phyloP scores from a whole-genome alignment of 129 eudicot genomes.

The Calendula officinalis region DNA sequence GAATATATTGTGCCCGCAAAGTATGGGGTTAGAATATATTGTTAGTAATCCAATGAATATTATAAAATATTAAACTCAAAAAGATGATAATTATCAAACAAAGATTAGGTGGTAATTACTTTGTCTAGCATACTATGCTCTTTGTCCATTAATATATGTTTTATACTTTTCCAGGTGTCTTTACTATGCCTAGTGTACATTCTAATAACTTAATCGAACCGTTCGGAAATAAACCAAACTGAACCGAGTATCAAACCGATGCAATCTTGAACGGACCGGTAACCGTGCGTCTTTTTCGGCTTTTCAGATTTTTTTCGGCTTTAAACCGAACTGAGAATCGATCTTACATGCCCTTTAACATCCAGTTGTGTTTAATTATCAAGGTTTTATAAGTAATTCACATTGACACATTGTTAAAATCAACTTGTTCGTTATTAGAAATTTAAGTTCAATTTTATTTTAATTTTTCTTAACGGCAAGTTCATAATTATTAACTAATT shows the following conservation, averaged over 20 bases:
- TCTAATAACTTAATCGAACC: neutral
- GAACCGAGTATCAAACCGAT: no score
- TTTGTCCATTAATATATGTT: conserved; percentile 3
- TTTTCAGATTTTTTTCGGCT: neutral
- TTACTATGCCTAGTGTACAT: neutral
- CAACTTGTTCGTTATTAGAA: neutral
- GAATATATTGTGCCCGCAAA: neutral
- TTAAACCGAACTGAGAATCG: no score
- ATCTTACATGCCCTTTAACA: neutral
- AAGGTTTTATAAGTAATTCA: neutral
- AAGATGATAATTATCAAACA: neutral
- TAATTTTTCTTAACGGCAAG: no score
- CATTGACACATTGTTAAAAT: neutral
- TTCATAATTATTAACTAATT: conserved; percentile 1
- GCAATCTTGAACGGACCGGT: no score
- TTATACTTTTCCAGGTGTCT: neutral
- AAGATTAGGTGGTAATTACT: conserved; percentile 20
- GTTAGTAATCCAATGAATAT: neutral
- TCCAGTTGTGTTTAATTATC: neutral
- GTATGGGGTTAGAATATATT: neutral
- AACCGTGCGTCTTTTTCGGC: no score
- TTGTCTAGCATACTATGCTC: conserved; percentile 13
- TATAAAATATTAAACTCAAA: neutral
- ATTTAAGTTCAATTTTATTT: no score
- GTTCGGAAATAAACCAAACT: no score